Percentiles rank a stretch among this genome's conserved stretches.
Conservation (phyloP, 345 rosid species). For the Eucalyptus erythrocorys region DNA sequence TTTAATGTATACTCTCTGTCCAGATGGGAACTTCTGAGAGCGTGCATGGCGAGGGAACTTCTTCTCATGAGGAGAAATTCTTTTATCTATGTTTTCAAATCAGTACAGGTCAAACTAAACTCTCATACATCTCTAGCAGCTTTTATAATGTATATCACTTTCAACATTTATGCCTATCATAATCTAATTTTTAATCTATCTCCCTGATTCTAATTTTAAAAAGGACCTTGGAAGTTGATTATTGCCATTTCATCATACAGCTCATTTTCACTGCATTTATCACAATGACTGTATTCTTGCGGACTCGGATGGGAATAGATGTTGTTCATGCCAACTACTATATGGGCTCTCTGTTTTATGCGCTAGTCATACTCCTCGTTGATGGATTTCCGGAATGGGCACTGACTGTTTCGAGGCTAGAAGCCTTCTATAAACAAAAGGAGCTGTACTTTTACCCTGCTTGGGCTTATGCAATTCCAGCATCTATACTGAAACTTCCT, state of each 20-base stretch:
- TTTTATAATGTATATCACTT: background rate
- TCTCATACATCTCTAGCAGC: background rate
- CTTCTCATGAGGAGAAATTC: constrained; percentile 57
- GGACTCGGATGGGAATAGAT: constrained; percentile 33
- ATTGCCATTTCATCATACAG: constrained; percentile 10
- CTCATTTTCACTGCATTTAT: constrained; percentile 26
- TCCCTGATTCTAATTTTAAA: background rate
- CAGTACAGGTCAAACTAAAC: constrained; percentile 23
- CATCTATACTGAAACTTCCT: constrained; percentile 36
- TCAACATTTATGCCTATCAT: background rate
- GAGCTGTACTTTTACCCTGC: constrained; percentile 53
- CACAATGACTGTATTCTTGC: constrained; percentile 42
- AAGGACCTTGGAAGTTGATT: background rate
- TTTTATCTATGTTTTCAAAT: constrained; percentile 41
- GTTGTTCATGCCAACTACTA: constrained; percentile 33
- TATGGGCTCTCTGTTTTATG: constrained; percentile 37
- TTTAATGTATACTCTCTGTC: constrained; percentile 24
- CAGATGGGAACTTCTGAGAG: constrained; percentile 41
- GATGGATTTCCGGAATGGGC: constrained; percentile 42
- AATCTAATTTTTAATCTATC: background rate
- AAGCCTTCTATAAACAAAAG: constrained; percentile 51
- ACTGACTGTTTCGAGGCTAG: constrained; percentile 35
- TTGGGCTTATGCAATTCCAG: constrained; percentile 62
- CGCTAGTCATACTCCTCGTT: constrained; percentile 23
- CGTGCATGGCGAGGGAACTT: constrained; percentile 43